A percentile compares a stretch with the other conserved stretches of the same genome.
phyloP scores from a whole-genome alignment of 352 stramenopile species.

The Halophytophthora polymorphica region DNA sequence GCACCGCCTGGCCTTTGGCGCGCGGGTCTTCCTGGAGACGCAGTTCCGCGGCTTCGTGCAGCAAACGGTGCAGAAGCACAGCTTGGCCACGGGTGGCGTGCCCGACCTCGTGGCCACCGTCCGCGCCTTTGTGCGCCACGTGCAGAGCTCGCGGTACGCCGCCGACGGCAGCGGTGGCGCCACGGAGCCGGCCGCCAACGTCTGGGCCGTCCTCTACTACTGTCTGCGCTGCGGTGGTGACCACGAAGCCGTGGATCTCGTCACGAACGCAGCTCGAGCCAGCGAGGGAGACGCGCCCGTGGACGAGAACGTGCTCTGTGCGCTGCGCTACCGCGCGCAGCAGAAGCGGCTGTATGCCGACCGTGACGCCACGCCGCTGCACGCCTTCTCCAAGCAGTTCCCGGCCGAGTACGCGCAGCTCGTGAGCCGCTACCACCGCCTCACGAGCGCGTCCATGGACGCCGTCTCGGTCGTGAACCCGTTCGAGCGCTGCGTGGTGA shows the following conservation, averaged over 20 bases:
- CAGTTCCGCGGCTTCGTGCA: conserved; percentile 79
- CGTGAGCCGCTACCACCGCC: conserved; percentile 62
- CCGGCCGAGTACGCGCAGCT: conserved; percentile 59
- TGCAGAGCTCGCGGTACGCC: conserved; percentile 68
- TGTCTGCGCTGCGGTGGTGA: conserved; percentile 71
- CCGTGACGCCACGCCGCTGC: conserved; percentile 30
- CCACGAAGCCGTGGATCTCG: conserved; percentile 63
- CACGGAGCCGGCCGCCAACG: conserved; percentile 45
- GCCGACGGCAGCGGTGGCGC: conserved; percentile 28
- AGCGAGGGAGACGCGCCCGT: conserved; percentile 39
- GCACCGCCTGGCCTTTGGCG: conserved; percentile 62
- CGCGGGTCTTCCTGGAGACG: conserved; percentile 71
- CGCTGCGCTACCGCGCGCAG: conserved; percentile 56
- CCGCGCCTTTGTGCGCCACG: conserved; percentile 71
- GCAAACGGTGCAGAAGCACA: conserved; percentile 75
- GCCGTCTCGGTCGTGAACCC: conserved; percentile 65
- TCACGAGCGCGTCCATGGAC: conserved; percentile 71
- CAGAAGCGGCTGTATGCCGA: conserved; percentile 51
- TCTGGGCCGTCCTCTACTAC: conserved; percentile 82
- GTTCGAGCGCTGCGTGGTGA: conserved; percentile 81
- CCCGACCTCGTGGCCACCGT: conserved; percentile 69
- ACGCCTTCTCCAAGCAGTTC: conserved; percentile 69
- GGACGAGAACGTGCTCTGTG: conserved; percentile 54
- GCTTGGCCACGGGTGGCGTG: conserved; percentile 64
- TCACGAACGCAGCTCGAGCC: conserved; percentile 30